Evolutionary conservation across 2,329 filamentous ascomycete species (phyloP).

Genomic region (Xylariales sp.): DNA sequence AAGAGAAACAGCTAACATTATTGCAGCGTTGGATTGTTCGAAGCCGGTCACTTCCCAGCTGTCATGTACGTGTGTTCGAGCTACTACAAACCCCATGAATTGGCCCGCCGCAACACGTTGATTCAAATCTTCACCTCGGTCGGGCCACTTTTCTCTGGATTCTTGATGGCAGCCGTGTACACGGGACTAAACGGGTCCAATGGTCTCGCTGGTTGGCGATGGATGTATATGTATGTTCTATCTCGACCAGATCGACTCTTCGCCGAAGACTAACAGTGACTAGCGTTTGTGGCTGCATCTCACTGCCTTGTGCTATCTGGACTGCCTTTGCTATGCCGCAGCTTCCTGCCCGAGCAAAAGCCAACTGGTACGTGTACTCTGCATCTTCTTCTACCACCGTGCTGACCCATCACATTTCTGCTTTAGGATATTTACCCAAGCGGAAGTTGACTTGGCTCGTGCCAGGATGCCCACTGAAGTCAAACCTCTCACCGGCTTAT

Average conservation of each 20-base stretch:
- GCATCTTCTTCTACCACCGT: neutral
- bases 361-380: neutral
- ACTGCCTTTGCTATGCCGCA: neutral
- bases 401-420: too few relatives aligned
- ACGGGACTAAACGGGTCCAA: conserved; percentile 7
- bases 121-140: conserved; percentile 32
- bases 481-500: neutral
- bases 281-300: neutral
- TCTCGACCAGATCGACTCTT: neutral
- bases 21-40: conserved; percentile 28
- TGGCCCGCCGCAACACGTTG: conserved; percentile 36
- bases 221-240: neutral
- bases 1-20: too few relatives aligned
- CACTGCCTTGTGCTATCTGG: neutral
- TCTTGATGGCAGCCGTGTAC: conserved; percentile 36
- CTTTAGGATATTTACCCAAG: neutral
- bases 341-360: neutral
- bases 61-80: conserved; percentile 8
- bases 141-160: conserved; percentile 36
- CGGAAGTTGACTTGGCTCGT: neutral
- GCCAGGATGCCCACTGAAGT: neutral
- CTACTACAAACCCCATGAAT: conserved; percentile 38
- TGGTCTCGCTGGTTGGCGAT: neutral
- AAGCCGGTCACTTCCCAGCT: neutral
- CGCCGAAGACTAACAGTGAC: neutral